Percentiles rank a stretch among this genome's conserved stretches.
Conservation (phyloP, 495 filamentous ascomycete genomes). For the Bombardia bombarda region DNA sequence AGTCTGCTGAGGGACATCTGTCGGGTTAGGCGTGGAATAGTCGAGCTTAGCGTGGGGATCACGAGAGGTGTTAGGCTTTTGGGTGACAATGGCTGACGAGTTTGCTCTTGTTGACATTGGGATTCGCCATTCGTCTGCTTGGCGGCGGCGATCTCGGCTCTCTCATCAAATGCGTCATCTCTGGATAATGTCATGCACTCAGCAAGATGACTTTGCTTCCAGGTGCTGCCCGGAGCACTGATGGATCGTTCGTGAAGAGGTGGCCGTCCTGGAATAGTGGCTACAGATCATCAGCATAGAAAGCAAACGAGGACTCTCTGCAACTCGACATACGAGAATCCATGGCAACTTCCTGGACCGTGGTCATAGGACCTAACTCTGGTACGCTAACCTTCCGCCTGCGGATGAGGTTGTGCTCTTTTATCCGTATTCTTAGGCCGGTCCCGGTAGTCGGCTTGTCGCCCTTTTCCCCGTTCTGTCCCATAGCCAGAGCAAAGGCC, state of each 20-base stretch:
- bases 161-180: slow-evolving; percentile 22
- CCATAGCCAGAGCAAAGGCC: slow-evolving; percentile 37
- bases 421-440: slow-evolving; percentile 40
- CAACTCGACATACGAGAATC: slow-evolving; percentile 59
- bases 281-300: slow-evolving; percentile 34
- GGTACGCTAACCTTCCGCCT: slow-evolving; percentile 56
- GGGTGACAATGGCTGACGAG: slow-evolving; percentile 38
- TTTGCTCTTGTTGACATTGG: slow-evolving; percentile 5
- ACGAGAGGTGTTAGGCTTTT: slow-evolving; percentile 43
- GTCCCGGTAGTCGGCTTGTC: slow-evolving; percentile 32
- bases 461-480: slow-evolving; percentile 32
- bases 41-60: slow-evolving; percentile 36
- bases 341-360: slow-evolving; percentile 57
- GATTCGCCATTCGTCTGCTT: slow-evolving; percentile 11
- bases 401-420: slow-evolving; percentile 44
- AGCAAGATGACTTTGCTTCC: slow-evolving; percentile 36
- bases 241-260: slow-evolving; percentile 59
- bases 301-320: background rate
- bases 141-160: slow-evolving; percentile 10
- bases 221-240: slow-evolving; percentile 49
- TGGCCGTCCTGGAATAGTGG: slow-evolving; percentile 64
- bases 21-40: slow-evolving; percentile 26
- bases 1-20: slow-evolving; percentile 32
- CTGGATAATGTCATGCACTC: slow-evolving; percentile 28
- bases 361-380: slow-evolving; percentile 59